Percentiles rank a stretch among this genome's conserved stretches.
Conservation (phyloP, 306 rosid species). For the Aeschynomene evenia region DNA sequence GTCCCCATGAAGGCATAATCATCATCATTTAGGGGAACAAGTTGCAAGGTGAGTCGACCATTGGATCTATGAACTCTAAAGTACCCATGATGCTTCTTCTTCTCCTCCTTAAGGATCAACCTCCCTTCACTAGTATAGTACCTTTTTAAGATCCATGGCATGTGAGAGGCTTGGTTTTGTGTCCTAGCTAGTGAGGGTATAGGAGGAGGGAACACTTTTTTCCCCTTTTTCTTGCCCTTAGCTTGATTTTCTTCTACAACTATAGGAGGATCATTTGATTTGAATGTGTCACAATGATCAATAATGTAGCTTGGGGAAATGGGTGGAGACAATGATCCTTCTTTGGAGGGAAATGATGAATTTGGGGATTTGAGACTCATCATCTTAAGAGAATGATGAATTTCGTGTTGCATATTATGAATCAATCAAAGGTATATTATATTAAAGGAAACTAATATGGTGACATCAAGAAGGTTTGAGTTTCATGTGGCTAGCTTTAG, state of each 20-base stretch:
- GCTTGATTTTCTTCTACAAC: not conserved
- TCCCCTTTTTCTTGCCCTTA: not conserved
- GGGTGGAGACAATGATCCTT: not conserved
- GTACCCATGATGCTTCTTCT: conserved; percentile 58
- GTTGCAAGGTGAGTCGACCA: conserved; percentile 72
- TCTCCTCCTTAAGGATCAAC: conserved; percentile 62
- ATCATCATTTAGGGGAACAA: conserved; percentile 48
- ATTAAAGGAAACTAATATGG: not conserved
- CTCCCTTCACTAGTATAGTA: conserved; percentile 64
- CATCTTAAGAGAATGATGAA: not conserved
- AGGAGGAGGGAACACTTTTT: conserved; percentile 66
- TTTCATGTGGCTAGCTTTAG: not conserved
- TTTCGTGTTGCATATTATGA: not conserved
- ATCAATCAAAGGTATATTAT: not conserved
- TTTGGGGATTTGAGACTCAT: not conserved
- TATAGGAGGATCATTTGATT: not conserved
- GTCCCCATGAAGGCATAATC: not conserved
- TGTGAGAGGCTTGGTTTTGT: conserved; percentile 51
- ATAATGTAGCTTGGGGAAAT: not conserved
- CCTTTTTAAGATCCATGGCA: conserved; percentile 70
- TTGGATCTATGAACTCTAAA: conserved; percentile 58
- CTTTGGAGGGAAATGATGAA: not conserved
- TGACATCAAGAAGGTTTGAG: conserved; percentile 23
- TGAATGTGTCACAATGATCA: not conserved
- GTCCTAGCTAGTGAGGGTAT: conserved; percentile 57